These are phyloP conservation scores for Trichosporon sp. DNA, from an alignment of 1,284 basidiomycete genomes.

Conservation along the genomic window DNA sequence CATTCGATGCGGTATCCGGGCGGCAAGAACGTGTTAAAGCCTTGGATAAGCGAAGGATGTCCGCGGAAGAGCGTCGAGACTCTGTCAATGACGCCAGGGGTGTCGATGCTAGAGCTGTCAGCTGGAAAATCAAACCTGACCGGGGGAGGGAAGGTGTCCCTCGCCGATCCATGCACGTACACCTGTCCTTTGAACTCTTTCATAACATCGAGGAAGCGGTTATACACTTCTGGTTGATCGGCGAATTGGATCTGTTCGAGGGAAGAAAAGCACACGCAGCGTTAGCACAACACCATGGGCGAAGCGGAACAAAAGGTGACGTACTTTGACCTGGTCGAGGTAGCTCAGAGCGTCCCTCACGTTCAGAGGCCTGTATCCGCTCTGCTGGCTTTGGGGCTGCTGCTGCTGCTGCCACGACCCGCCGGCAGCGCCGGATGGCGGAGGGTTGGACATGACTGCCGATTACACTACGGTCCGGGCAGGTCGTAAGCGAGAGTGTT, in stretches of 20 bases:
- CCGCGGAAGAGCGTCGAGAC: slow-evolving; percentile 94
- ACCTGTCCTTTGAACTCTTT: slow-evolving; percentile 95
- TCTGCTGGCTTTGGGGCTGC: slow-evolving; percentile 10
- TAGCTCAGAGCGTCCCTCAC: slow-evolving; percentile 87
- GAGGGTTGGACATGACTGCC: slow-evolving; percentile 19
- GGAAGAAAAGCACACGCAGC: slow-evolving; percentile 1
- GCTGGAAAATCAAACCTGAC: background rate
- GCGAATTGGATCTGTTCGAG: slow-evolving; percentile 65
- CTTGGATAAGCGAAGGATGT: slow-evolving; percentile 89
- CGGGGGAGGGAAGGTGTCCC: background rate
- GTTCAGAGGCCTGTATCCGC: slow-evolving; percentile 46
- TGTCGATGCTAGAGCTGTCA: slow-evolving; percentile 72
- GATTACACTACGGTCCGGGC: background rate
- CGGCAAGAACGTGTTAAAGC: slow-evolving; percentile 98
- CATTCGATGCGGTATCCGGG: slow-evolving; percentile 95
- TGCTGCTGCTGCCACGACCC: slow-evolving; percentile 12
- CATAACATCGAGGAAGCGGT: slow-evolving; percentile 97
- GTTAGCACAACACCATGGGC: background rate
- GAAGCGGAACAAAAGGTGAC: slow-evolving; percentile 17
- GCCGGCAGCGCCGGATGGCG: slow-evolving; percentile 15
- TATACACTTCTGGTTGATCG: slow-evolving; percentile 92
- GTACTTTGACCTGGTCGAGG: slow-evolving; percentile 85
- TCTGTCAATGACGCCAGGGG: slow-evolving; percentile 95
- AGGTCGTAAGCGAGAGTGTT: background rate
- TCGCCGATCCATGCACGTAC: slow-evolving; percentile 56